These are phyloP conservation scores for Chaetomium sp. DNA, from an alignment of 2,329 filamentous ascomycete genomes.

Conservation along the genomic window DNA sequence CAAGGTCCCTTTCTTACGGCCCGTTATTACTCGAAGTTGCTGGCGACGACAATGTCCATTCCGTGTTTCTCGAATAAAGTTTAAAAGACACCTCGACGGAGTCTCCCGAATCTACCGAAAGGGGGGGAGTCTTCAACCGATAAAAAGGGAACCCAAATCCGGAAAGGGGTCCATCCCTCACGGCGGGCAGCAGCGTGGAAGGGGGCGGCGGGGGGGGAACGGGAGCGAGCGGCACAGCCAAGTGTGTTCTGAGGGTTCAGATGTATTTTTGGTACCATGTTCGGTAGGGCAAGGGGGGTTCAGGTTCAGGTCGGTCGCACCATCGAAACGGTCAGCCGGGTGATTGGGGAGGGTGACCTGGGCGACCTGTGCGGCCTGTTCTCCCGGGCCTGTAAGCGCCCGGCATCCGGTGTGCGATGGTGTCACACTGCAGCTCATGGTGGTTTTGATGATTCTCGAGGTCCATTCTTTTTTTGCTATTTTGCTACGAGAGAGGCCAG, in stretches of 20 bases:
- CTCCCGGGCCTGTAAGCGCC: conserved; percentile 7
- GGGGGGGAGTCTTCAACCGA: no score
- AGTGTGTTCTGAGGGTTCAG: background rate
- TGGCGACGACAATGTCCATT: background rate
- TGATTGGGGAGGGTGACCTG: background rate
- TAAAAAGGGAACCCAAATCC: no score
- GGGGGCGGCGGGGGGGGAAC: background rate
- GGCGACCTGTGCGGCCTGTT: background rate
- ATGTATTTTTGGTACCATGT: conserved; percentile 2
- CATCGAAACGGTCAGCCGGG: background rate
- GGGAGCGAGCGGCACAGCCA: conserved; percentile 5
- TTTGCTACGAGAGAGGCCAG: no score
- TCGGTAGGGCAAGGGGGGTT: background rate
- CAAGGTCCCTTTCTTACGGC: no score
- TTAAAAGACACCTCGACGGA: no score
- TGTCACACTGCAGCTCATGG: background rate
- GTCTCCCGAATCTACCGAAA: no score
- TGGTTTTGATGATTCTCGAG: background rate
- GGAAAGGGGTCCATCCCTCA: no score
- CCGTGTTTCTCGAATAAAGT: background rate
- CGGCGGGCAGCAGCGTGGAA: background rate
- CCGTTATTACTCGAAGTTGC: background rate
- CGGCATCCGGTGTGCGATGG: conserved; percentile 1
- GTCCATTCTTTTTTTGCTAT: no score
- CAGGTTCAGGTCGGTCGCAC: background rate